Evolutionary conservation across 78 protist species (phyloP).

Genomic region (Tieghemostelium lacteum): DNA sequence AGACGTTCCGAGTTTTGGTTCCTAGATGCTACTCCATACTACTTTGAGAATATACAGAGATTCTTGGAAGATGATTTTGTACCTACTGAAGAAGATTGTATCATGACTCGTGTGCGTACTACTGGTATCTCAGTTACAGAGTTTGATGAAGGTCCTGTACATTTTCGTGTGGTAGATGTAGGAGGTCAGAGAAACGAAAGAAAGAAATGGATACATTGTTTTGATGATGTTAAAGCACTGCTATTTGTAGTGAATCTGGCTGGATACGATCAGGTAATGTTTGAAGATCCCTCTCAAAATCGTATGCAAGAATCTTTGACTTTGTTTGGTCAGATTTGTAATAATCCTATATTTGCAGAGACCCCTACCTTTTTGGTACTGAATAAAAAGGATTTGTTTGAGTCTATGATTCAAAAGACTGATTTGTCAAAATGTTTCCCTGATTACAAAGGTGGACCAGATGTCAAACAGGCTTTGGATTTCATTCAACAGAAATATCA

Average conservation of each 20-base stretch:
- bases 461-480: conserved; percentile 50
- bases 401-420: conserved; percentile 72
- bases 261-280: conserved; percentile 84
- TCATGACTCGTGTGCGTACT: conserved; percentile 83
- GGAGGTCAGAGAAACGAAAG: conserved; percentile 87
- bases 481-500: conserved; percentile 59
- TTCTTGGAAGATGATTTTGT: conserved; percentile 80
- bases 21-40: conserved; percentile 82
- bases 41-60: conserved; percentile 82
- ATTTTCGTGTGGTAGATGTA: conserved; percentile 83
- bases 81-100: conserved; percentile 86
- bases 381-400: conserved; percentile 84
- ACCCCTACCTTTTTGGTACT: conserved; percentile 78
- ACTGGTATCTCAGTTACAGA: conserved; percentile 85
- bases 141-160: conserved; percentile 84
- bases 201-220: conserved; percentile 87
- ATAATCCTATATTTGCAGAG: conserved; percentile 65
- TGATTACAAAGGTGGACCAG: conserved; percentile 81
- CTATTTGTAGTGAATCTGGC: conserved; percentile 78
- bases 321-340: conserved; percentile 78
- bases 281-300: conserved; percentile 84
- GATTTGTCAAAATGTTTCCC: conserved; percentile 80
- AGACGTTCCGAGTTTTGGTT: conserved; percentile 81
- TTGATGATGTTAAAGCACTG: conserved; percentile 84
- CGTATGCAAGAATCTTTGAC: conserved; percentile 80